Base-by-base conservation (phyloP, 116 monocot genomes). In the Phalaenopsis hybrid region DNA sequence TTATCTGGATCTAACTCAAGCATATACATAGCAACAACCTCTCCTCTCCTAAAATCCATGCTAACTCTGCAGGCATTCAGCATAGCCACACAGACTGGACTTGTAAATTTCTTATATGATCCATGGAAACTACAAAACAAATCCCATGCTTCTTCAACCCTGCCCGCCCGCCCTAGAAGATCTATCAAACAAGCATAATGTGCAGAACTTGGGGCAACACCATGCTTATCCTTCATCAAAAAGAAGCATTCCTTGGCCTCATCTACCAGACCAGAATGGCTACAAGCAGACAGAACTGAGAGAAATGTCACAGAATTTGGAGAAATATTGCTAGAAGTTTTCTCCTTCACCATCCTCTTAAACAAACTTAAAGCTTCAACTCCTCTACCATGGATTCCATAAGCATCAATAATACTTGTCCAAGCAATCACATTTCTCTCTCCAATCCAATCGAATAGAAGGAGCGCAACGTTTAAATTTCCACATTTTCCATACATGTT, bases 131-230 rank as follows among this genome's bases (percentile, higher is more conserved):
- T 25, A 73, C 79, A 76, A 52, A 84, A 86, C 44, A 91, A 37
- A 18, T 88, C 70, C 85, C 88, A 89, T n/a, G 89, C 89, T 83
- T 89, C 89, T 31, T 82, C 84, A 12, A 84, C 77, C 77, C 8
- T 83, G 52, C 86, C 84, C 8, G 84, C 89, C 57, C 86, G 78
- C 28, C 89, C 86, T 45, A 89, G 55, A 57, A 84, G 23, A 72
- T 86, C 84, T 25, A 89, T 86, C 12, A 89, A 80, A 72, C 89
- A 89, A 44, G 89, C 82, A 51, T 89, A 89, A 80, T 89, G 89
- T 57, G 86, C 86, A 11, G 84, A 77, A 17, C 77, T 50, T 12
- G 86, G 89, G 41, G 59, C 69, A 33, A 89, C n/a, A 9, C 51
- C 84, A 75, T 84, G 72, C 77, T 80, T 80, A 15, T 63, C 76